phyloP scores from a whole-genome alignment of 306 rosid species.

The Cucurbita pepo region DNA sequence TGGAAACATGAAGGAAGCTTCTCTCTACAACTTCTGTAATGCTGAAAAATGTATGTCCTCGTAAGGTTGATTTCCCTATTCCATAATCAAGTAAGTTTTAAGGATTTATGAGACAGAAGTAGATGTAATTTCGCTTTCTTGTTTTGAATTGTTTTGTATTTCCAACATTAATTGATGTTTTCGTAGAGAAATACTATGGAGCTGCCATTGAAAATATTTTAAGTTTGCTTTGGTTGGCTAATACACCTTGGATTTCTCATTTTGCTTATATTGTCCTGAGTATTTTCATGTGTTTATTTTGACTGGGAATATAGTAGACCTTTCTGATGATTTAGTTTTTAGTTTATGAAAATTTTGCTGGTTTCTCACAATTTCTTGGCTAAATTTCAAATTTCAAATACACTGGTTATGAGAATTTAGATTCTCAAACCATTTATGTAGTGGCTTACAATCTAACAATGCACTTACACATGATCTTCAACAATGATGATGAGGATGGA shows the following conservation, averaged over 20 bases:
- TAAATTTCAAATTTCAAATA: no score
- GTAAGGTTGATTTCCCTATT: neutral
- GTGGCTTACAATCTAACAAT: no score
- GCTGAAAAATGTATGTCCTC: neutral
- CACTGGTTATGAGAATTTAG: no score
- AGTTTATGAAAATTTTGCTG: no score
- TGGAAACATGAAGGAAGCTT: constrained; percentile 8
- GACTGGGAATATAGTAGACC: neutral
- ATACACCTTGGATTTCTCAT: neutral
- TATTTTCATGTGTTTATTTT: neutral
- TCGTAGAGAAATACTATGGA: neutral
- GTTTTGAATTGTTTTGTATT: neutral
- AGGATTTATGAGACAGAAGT: neutral
- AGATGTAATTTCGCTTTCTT: neutral
- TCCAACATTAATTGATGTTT: neutral
- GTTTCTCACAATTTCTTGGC: no score
- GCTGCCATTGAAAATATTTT: neutral
- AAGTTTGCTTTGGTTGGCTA: neutral
- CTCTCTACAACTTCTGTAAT: neutral
- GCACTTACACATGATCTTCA: no score
- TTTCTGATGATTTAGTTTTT: no score
- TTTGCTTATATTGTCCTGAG: neutral
- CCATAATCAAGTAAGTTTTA: neutral
- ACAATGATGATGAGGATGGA: no score
- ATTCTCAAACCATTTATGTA: no score